Evolutionary conservation across 2,329 filamentous ascomycete genomes (phyloP).

Genomic region (Mariannaea elegans): DNA sequence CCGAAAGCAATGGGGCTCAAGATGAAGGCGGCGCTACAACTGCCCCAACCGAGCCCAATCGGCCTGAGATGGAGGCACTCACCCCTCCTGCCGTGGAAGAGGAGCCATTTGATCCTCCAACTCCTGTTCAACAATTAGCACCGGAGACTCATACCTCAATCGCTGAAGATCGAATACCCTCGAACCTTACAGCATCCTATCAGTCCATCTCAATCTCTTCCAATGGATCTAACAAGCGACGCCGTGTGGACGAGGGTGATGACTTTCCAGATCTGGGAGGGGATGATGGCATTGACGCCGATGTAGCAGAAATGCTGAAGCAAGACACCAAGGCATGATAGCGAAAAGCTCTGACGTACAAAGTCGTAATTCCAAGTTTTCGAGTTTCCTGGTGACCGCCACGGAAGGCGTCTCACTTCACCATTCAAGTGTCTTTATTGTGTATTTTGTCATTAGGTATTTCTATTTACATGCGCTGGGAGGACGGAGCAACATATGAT

Average conservation of each 20-base stretch:
- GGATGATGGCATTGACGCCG: slow-evolving; percentile 65
- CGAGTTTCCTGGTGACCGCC: too few relatives aligned
- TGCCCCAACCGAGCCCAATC: slow-evolving; percentile 67
- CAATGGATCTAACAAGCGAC: slow-evolving; percentile 66
- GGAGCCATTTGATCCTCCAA: slow-evolving; percentile 34
- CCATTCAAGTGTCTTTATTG: too few relatives aligned
- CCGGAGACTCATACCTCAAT: slow-evolving; percentile 34
- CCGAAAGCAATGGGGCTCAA: slow-evolving; percentile 60
- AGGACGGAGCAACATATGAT: slow-evolving; percentile 1
- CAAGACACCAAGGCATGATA: slow-evolving; percentile 26
- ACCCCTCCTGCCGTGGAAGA: slow-evolving; percentile 74
- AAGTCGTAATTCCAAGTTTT: not conserved
- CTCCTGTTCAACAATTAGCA: slow-evolving; percentile 25
- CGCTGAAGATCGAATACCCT: slow-evolving; percentile 52
- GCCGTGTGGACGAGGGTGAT: slow-evolving; percentile 59
- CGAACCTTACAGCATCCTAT: slow-evolving; percentile 53
- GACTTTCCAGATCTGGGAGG: slow-evolving; percentile 64
- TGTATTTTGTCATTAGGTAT: too few relatives aligned
- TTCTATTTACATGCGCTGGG: not conserved
- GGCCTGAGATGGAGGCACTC: slow-evolving; percentile 85
- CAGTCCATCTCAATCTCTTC: slow-evolving; percentile 59
- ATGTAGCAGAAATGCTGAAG: slow-evolving; percentile 63
- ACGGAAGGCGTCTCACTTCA: too few relatives aligned
- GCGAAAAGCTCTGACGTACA: not conserved
- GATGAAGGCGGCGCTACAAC: slow-evolving; percentile 57